Evolutionary conservation across 208 protist species (phyloP), one percentile per base, ranked within the genome.

Genomic region (Leishmania gerbilli): DNA sequence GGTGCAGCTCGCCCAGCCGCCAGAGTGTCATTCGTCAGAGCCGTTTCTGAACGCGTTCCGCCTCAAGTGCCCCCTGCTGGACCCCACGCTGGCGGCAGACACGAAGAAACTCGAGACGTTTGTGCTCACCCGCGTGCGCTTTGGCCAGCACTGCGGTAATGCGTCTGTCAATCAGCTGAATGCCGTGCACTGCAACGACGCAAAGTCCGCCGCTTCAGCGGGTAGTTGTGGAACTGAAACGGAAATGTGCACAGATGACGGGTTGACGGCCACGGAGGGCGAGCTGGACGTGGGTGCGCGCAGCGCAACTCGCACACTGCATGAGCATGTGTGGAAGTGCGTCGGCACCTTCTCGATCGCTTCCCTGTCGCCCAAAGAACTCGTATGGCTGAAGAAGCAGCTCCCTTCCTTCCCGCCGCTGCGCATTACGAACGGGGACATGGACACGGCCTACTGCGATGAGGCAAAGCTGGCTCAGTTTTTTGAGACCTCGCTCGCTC

Each of bases 301-400:
- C 17, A 15, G 21, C 37, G 31, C 40, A 17, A 1, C 45, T 34
- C 68, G 74, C 40, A 40, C 49, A 21, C 1, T 42, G 49, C 45
- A 79, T 8, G 62, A 82, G 31, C 74, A 87, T 67, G 80, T 71
- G 4, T 92, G 88, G 86, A 84, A 71, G 31, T 68, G 67, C 27
- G 88, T 91, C 31, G 90, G 87, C 31, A 83, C 77, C 34, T 91
- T 96, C 55, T 60, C 74, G 2, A 37, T 85, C 0, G 74, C 75
- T 55, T 75, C 80, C 0, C 77, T 96, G n/a, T 79, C 74, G 24
- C 58, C 87, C 0, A 84, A 81, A 76, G 91, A 96, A 53, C 74
- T 95, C n/a, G 37, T 92, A 56, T 96, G 93, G 93, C 79, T 96
- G 19, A 93, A 90, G 78, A 88, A 87, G 82, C 72, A 92, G 79